Percentiles rank a stretch among this genome's conserved stretches.
These are phyloP conservation scores for Globisporangium echinulatum DNA, from an alignment of 352 stramenopile species.

Conservation along the genomic window DNA sequence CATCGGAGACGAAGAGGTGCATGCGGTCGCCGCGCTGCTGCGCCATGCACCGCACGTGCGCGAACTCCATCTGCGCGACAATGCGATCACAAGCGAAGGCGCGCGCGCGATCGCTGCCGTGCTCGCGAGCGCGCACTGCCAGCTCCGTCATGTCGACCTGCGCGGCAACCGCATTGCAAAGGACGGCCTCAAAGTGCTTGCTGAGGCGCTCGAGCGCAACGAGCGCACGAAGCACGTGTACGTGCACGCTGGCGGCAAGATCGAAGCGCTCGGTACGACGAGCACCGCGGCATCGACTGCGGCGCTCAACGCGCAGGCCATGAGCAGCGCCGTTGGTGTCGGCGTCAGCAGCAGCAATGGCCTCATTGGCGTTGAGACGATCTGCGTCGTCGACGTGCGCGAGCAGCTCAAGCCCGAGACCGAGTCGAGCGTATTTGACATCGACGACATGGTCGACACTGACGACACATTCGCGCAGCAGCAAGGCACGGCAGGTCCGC, in stretches of 20 bases:
- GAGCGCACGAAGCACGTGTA: conserved; percentile 94
- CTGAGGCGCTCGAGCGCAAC: conserved; percentile 91
- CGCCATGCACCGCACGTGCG: conserved; percentile 86
- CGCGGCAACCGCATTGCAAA: conserved; percentile 88
- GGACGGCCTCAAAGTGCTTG: conserved; percentile 90
- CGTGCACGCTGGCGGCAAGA: conserved; percentile 93
- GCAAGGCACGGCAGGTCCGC: background rate
- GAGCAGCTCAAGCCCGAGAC: conserved; percentile 55
- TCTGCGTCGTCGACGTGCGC: conserved; percentile 93
- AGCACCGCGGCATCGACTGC: conserved; percentile 22
- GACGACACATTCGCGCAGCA: background rate
- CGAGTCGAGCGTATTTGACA: conserved; percentile 5
- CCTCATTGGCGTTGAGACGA: conserved; percentile 87
- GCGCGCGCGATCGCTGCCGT: conserved; percentile 91
- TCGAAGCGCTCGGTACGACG: conserved; percentile 89
- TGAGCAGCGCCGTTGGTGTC: conserved; percentile 24
- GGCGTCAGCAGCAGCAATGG: conserved; percentile 17
- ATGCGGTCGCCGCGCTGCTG: conserved; percentile 91
- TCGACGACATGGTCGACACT: conserved; percentile 4
- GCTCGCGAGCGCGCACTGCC: conserved; percentile 65
- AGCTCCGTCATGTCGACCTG: conserved; percentile 87
- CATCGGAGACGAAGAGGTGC: conserved; percentile 93
- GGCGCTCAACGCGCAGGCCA: conserved; percentile 40
- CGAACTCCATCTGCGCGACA: conserved; percentile 91
- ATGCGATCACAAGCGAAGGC: conserved; percentile 89